Percentiles rank a stretch among this genome's conserved stretches.
Conservation (phyloP, 164 flowering plant genomes). For the Nelumbo lutea region DNA sequence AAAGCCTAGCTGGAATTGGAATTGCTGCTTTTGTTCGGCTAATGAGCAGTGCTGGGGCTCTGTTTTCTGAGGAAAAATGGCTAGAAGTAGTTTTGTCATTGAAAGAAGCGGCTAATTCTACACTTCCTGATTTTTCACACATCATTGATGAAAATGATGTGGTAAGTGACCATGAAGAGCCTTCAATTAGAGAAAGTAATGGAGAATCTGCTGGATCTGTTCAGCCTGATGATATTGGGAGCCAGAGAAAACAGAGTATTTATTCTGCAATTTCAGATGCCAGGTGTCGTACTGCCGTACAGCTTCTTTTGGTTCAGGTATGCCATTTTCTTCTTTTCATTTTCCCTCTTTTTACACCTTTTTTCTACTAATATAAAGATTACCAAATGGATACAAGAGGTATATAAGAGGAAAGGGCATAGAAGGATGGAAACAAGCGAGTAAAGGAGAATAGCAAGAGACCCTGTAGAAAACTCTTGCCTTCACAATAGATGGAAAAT, state of each 20-base stretch:
- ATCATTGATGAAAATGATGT: slow-evolving; percentile 28
- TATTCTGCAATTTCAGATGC: slow-evolving; percentile 52
- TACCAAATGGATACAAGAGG: no score
- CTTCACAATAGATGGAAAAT: no score
- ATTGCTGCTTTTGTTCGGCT: slow-evolving; percentile 95
- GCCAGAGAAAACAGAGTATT: slow-evolving; percentile 28
- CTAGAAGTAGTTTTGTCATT: slow-evolving; percentile 62
- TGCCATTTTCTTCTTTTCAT: neutral
- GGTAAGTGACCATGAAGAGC: slow-evolving; percentile 26
- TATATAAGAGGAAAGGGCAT: no score
- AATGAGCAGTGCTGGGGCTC: slow-evolving; percentile 71
- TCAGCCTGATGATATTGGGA: slow-evolving; percentile 31
- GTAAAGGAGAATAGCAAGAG: no score
- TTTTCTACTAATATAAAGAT: no score
- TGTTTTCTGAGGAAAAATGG: slow-evolving; percentile 79
- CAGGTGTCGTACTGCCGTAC: slow-evolving; percentile 70
- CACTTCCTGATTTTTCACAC: slow-evolving; percentile 66
- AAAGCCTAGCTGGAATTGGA: slow-evolving; percentile 98
- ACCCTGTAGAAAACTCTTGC: no score
- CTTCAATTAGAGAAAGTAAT: slow-evolving; percentile 20
- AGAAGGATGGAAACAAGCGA: no score
- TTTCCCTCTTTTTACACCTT: neutral
- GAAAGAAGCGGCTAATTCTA: slow-evolving; percentile 78
- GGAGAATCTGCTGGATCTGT: slow-evolving; percentile 31
- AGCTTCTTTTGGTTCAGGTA: slow-evolving; percentile 70